Evolutionary conservation across 1,284 basidiomycete species (phyloP).

Genomic region (Marasmius sp.): DNA sequence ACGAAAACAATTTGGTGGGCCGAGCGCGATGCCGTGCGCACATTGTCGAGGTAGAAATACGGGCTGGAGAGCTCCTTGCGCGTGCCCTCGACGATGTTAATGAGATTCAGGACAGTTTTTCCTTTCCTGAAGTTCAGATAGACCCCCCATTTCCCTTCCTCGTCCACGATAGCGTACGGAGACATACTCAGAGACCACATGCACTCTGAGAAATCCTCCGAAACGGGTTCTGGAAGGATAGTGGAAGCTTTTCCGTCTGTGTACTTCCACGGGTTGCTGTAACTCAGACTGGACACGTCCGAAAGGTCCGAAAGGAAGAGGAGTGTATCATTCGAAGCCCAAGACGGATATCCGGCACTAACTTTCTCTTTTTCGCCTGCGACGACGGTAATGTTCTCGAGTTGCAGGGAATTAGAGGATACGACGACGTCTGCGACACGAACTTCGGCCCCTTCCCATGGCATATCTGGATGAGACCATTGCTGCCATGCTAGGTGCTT

Average conservation of each 20-base stretch:
- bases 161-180: constrained; percentile 50
- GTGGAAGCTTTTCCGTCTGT: constrained; percentile 34
- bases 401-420: constrained; percentile 24
- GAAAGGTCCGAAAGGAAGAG: constrained; percentile 68
- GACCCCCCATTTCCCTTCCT: constrained; percentile 37
- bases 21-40: constrained; percentile 38
- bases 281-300: constrained; percentile 70
- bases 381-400: constrained; percentile 38
- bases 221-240: constrained; percentile 44
- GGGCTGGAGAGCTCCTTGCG: constrained; percentile 38
- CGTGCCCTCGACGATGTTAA: constrained; percentile 38
- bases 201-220: constrained; percentile 60
- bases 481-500: constrained; percentile 65
- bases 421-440: constrained; percentile 46
- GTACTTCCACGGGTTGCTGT: constrained; percentile 68
- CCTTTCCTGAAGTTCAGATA: constrained; percentile 53
- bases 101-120: constrained; percentile 46
- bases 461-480: constrained; percentile 82
- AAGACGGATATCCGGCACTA: constrained; percentile 56
- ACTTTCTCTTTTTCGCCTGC: constrained; percentile 50
- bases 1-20: constrained; percentile 42
- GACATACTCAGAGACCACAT: constrained; percentile 53
- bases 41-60: constrained; percentile 41
- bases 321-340: constrained; percentile 59
- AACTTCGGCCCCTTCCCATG: constrained; percentile 73